phyloP scores from a whole-genome alignment of 441 rosid genomes.

The Populus tomentosa region DNA sequence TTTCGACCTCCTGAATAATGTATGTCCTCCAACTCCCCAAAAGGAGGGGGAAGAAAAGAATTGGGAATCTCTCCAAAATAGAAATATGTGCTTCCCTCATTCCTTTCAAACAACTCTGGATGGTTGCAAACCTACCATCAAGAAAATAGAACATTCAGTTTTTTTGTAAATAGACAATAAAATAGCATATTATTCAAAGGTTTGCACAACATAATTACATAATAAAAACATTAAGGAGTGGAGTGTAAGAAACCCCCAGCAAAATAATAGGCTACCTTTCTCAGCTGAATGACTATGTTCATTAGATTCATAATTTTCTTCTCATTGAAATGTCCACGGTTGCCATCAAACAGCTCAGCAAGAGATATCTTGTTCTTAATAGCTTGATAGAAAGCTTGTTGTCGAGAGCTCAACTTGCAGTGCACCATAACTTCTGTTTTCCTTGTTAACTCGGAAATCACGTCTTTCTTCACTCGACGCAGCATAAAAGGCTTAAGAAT shows the following conservation, averaged over 20 bases:
- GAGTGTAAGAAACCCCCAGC: background rate
- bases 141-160: constrained; percentile 5
- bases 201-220: background rate
- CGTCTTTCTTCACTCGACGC: constrained; percentile 95
- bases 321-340: constrained; percentile 89
- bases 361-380: constrained; percentile 96
- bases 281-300: constrained; percentile 96
- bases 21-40: no score
- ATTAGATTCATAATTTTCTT: constrained; percentile 91
- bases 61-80: constrained; percentile 82
- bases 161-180: background rate
- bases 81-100: constrained; percentile 92
- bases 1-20: constrained; percentile 73
- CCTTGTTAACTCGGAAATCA: constrained; percentile 85
- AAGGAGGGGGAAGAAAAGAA: constrained; percentile 86
- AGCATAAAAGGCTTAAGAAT: constrained; percentile 98
- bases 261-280: constrained; percentile 59
- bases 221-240: background rate
- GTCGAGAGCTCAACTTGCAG: constrained; percentile 97
- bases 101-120: constrained; percentile 98
- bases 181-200: background rate
- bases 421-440: constrained; percentile 92
- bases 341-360: constrained; percentile 82
- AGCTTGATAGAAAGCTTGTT: constrained; percentile 97
- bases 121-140: constrained; percentile 88